These are phyloP conservation scores for Rhodotorula toruloides DNA, from an alignment of 768 basidiomycete species.

Conservation along the genomic window DNA sequence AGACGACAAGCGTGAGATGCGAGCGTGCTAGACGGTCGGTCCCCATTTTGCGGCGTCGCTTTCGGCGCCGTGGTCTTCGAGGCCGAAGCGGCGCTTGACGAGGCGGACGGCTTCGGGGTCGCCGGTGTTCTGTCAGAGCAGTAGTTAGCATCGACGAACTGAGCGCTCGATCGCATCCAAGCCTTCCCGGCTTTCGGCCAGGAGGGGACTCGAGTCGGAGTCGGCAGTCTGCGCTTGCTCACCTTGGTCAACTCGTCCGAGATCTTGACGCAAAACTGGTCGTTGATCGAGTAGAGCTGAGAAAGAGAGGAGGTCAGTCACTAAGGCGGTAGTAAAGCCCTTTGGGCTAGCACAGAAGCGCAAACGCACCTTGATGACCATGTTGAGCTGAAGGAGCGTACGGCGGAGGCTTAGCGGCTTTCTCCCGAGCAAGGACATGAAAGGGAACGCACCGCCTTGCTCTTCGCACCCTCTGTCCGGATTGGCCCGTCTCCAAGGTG, in stretches of 20 bases:
- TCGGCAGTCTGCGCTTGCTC: slow-evolving; percentile 2
- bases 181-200: too few species aligned
- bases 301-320: too few species aligned
- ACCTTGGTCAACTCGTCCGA: slow-evolving; percentile 87
- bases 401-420: neutral
- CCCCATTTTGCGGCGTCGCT: slow-evolving; percentile 2
- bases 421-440: neutral
- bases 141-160: neutral
- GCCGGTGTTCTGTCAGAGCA: slow-evolving; percentile 60
- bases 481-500: slow-evolving; percentile 47
- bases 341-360: too few species aligned
- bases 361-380: slow-evolving; percentile 68
- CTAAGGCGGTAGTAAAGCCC: too few species aligned
- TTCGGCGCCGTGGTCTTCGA: slow-evolving; percentile 16
- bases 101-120: slow-evolving; percentile 56
- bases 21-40: neutral
- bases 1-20: neutral
- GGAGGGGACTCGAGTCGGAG: neutral
- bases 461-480: slow-evolving; percentile 51
- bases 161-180: neutral
- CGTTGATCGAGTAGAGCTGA: slow-evolving; percentile 63
- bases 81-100: slow-evolving; percentile 52
- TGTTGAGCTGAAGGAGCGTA: slow-evolving; percentile 58
- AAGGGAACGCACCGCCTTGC: slow-evolving; percentile 53
- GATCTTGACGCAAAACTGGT: slow-evolving; percentile 78